Evolutionary conservation across 2,329 filamentous ascomycete species (phyloP), one percentile per base, ranked within the genome.

Genomic region (Penicillium sp.): DNA sequence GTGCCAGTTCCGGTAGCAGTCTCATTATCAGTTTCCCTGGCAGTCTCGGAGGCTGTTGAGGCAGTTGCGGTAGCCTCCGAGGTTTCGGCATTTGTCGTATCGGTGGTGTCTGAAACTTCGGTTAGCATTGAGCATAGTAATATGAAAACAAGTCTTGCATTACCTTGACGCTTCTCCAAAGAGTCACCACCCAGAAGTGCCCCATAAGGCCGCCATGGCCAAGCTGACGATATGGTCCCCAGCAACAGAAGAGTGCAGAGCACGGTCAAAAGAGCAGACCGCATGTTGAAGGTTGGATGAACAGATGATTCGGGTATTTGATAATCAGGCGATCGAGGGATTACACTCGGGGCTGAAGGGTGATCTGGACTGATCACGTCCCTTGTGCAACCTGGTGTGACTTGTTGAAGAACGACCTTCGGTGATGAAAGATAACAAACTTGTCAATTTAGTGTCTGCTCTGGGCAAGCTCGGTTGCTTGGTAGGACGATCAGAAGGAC

Each of bases 161-260:
- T 57, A 65, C 69, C 64, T 53, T 70, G 68, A 61, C 57, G 66
- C 59, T 60, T 67, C 49, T 59, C 61, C 50, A 60, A 55, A 49
- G 47, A 67, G 32, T 34, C 58, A 41, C 63, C 57, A 39, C 61
- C 60, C 26, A 57, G 13, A 7, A 63, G 16, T 39, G 53, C 40
- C 10, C 62, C 66, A 27, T 58, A 46, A 9, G 45, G 44, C 8
- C 50, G 47, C 59, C 65, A 67, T 48, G 68, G 59, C 64, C 66
- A 70, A 36, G 70, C 70, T 19, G 65, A 64, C 39, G 67, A 64
- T 14, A 70, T 50, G 10, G 67, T 65, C 8, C 66, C 65, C 43
- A 74, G 54, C 49, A 74, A 46, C 29, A 72, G 53, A 27, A 74
- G 53, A 35, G 69, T 64, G 54, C 67, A 70, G 35, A 76, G 52